Evolutionary conservation across 176 grass and related monocot species (phyloP).

Genomic region (Avena atlantica): DNA sequence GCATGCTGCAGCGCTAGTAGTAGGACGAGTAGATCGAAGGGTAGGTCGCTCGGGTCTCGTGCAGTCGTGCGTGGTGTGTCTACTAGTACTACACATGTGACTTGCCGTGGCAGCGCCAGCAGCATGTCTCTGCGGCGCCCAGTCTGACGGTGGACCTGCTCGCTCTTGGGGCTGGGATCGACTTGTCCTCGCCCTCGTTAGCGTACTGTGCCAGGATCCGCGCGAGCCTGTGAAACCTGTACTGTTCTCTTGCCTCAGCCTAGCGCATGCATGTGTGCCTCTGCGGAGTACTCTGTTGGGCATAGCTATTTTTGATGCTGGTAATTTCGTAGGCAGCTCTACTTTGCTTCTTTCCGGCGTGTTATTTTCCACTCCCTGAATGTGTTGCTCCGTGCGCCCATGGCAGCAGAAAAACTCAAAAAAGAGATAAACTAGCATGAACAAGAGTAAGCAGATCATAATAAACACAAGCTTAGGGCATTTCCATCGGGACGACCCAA

Average conservation of each 20-base stretch:
- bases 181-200: conserved; percentile 27
- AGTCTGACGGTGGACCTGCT: conserved; percentile 21
- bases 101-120: conserved; percentile 30
- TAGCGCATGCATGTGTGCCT: conserved; percentile 1
- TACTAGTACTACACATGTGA: conserved; percentile 1
- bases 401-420: too few species aligned
- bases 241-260: background rate
- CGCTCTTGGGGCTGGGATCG: background rate
- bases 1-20: background rate
- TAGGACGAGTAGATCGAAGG: background rate
- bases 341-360: too few species aligned
- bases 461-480: too few species aligned
- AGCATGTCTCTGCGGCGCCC: conserved; percentile 19
- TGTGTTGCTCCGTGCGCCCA: too few species aligned
- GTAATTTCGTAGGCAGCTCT: too few species aligned
- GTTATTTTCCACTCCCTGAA: too few species aligned
- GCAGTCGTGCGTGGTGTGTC: background rate
- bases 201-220: conserved; percentile 28
- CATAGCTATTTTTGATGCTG: background rate
- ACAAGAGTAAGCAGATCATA: too few species aligned
- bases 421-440: too few species aligned
- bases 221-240: background rate
- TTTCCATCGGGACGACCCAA: too few species aligned
- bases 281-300: background rate
- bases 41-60: background rate